phyloP scores from a whole-genome alignment of 2,329 filamentous ascomycete genomes.

The Hypoxylon sp. region DNA sequence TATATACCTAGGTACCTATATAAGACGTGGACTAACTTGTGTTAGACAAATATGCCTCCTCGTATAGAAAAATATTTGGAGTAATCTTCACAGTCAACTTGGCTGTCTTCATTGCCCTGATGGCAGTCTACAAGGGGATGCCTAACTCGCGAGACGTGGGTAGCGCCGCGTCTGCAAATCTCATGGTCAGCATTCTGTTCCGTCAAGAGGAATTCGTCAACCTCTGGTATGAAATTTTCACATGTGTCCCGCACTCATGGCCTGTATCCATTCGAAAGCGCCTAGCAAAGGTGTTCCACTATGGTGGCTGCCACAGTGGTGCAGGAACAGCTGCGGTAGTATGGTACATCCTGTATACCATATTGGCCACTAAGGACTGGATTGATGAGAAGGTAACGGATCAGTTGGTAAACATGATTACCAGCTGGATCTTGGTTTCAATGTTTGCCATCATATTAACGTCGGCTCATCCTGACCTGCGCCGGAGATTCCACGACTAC shows the following conservation, averaged over 20 bases:
- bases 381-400: conserved; percentile 44
- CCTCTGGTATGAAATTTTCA: conserved; percentile 62
- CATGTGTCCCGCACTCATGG: conserved; percentile 61
- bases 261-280: conserved; percentile 66
- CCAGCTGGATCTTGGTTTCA: conserved; percentile 64
- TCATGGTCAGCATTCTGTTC: conserved; percentile 65
- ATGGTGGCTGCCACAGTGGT: conserved; percentile 68
- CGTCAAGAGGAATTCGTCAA: conserved; percentile 71
- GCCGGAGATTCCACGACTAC: conserved; percentile 74
- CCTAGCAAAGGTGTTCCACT: conserved; percentile 68
- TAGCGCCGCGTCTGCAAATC: conserved; percentile 64
- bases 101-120: conserved; percentile 62
- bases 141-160: conserved; percentile 56
- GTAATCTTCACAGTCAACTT: conserved; percentile 67
- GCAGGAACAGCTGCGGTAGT: conserved; percentile 65
- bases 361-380: conserved; percentile 51
- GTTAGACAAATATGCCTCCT: conserved; percentile 51
- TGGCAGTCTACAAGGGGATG: conserved; percentile 54
- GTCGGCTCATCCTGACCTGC: conserved; percentile 75
- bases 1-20: neutral
- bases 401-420: conserved; percentile 48
- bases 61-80: conserved; percentile 70
- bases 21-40: conserved; percentile 25
- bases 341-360: conserved; percentile 63
- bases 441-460: conserved; percentile 73